Base-by-base conservation (phyloP, 192 early-diverging fungal genomes). In the Glomus cerebriforme region DNA sequence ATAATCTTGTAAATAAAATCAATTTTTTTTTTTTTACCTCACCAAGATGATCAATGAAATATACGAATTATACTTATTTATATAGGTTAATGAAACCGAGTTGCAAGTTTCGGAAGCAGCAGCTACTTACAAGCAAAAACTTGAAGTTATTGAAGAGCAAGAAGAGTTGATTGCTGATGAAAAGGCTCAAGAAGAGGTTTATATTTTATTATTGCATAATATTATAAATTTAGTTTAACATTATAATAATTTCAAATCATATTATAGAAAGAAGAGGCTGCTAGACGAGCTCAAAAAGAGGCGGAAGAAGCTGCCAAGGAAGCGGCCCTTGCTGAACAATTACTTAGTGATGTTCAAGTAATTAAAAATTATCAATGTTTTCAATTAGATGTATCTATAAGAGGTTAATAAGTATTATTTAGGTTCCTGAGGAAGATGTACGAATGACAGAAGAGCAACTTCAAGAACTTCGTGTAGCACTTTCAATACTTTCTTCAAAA, bases 81-180 rank as follows among this genome's bases (percentile, higher is more conserved):
- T 3, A 59, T 58, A 80, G 79, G 59, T 88, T 15, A 89, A 89
- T 76, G 97, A 98, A 85, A 94, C 96, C 1, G 92, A 94, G 67
- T 81, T 97, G 80, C 90, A 95, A 73, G 88, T 97, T n/a, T 90
- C 93, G 2, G 96, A 98, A 71, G 88, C 90, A 67, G 91, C 89
- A 31, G 94, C 94, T n/a, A 97, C 97, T 5, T 88, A 92, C 69
- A 95, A 96, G 86, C 95, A 98, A 83, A 94, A 96, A 86, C 89
- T 98, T 60, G 94, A 96, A 73, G 95, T 98, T 39, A 82, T 99
- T 67, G 92, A 97, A 75, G 92, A 99, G 83, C 97, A 99, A 85
- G 94, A 99, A 83, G 96, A 99, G 81, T 87, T 99, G 74, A 98
- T 99, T 79, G 94, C 93, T 79, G 96, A 98, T 77, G 97, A 99